Evolutionary conservation across 2,329 filamentous ascomycete species (phyloP).

Genomic region (Paecilomyces fulvus): DNA sequence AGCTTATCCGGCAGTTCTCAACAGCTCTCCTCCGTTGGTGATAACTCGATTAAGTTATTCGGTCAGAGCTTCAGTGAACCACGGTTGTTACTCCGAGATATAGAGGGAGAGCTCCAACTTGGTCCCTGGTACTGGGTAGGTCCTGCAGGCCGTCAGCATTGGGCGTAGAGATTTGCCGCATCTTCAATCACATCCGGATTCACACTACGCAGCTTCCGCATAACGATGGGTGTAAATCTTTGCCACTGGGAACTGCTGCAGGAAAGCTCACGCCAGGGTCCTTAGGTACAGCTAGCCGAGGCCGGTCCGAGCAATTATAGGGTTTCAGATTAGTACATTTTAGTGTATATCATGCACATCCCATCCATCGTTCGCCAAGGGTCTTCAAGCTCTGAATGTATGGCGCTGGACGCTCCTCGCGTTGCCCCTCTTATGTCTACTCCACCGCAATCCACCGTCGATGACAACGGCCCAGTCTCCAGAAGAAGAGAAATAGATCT

Average conservation of each 20-base stretch:
- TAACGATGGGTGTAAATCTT: neutral
- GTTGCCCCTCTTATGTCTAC: conserved; percentile 1
- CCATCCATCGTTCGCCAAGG: neutral
- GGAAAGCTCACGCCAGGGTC: neutral
- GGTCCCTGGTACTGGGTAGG: neutral
- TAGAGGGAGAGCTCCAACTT: neutral
- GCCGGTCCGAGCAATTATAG: neutral
- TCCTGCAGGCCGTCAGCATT: neutral
- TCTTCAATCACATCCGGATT: conserved; percentile 8
- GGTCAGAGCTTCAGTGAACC: neutral
- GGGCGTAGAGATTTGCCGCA: neutral
- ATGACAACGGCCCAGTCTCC: neutral
- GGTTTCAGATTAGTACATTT: conserved; percentile 1
- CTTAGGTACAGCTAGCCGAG: neutral
- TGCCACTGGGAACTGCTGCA: neutral
- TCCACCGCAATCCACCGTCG: neutral
- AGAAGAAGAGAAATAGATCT: neutral
- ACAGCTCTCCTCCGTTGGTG: neutral
- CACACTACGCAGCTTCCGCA: neutral
- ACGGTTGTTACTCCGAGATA: neutral
- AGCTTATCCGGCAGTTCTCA: neutral
- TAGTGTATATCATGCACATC: neutral
- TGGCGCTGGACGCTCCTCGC: neutral
- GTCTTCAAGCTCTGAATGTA: conserved; percentile 3
- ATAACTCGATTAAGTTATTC: neutral